Base-by-base conservation (phyloP, 1,284 basidiomycete genomes). In the Phylloboletellus chloephorus region DNA sequence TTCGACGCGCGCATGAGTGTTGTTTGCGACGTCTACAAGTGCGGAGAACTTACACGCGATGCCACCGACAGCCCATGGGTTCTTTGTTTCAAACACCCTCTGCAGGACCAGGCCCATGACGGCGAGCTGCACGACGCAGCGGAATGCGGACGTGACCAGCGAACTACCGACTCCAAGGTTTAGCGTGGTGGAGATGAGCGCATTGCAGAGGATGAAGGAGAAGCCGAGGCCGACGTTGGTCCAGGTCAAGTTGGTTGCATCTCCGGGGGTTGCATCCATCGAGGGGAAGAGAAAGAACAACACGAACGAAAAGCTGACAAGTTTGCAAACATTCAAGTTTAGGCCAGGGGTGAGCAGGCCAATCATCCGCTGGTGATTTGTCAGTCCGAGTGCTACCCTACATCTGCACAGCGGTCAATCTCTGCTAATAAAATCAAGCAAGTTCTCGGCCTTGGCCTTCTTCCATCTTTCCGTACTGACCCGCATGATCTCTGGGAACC, bases 91-190 rank as follows among this genome's bases (percentile, higher is more conserved):
- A 52, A 92, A 90, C 2, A 91, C 82, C 25, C 72, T 72, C 50
- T 84, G 78, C 23, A 92, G 64, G 3, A 91, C 57, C 19, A 79
- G 64, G 0, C 77, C 83, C 50, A 91, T 82, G 9, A 88, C 59
- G 11, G 76, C 75, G 20, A 93, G 75, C 65, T 93, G 89, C 10
- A 82, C 60, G 13, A 88, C 67, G 57, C 89, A 93, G 61, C 89
- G 67, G 21, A 79, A 41, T 0, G 87, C 80, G 0, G 88, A 78
- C 5, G 80, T 73, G 20, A 88, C 52, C 29, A 91, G 73, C 4
- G 80, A 79, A 3, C 69, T 61, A 2, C 82, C 85, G 33, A 91
- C 72, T 4, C 79, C 84, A 11, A 92, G 73, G 2, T 78, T 69
- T 41, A 90, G 74, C 2, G 68, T 48, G 10, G 69, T 64, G 3